Conservation (phyloP, 805 yeast species). For the Millerago galiae region DNA sequence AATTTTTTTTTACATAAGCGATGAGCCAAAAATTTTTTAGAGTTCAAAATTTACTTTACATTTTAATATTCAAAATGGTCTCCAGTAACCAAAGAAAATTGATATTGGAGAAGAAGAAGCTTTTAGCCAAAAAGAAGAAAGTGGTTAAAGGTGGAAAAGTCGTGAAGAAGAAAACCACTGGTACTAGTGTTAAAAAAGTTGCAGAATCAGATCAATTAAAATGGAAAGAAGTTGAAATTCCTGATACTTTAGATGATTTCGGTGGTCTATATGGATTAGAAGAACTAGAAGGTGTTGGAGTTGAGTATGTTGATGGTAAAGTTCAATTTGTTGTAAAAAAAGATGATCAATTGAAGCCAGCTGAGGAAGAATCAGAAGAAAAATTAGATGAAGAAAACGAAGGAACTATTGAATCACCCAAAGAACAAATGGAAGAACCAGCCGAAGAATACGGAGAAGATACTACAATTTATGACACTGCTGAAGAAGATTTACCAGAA, state of each 20-base stretch:
- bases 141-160: constrained; percentile 5
- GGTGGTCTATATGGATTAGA: constrained; percentile 91
- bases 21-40: constrained; percentile 9
- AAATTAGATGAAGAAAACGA: constrained; percentile 9
- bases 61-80: constrained; percentile 1
- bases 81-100: constrained; percentile 3
- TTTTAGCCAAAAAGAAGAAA: neutral
- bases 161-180: neutral
- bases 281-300: constrained; percentile 89
- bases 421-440: constrained; percentile 12
- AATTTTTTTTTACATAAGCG: constrained; percentile 10
- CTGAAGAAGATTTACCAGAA: constrained; percentile 1
- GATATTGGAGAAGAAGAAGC: constrained; percentile 6
- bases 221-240: constrained; percentile 82
- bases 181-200: constrained; percentile 12
- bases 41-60: neutral
- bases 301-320: constrained; percentile 63
- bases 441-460: constrained; percentile 13
- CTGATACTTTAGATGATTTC: constrained; percentile 78
- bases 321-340: constrained; percentile 50
- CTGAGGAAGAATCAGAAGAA: constrained; percentile 19
- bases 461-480: neutral
- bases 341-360: constrained; percentile 17
- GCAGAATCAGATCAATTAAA: constrained; percentile 46
- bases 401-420: constrained; percentile 19